These are phyloP conservation scores for Ceratobasidium sp. DNA, from an alignment of 1,284 basidiomycete species.

Conservation along the genomic window DNA sequence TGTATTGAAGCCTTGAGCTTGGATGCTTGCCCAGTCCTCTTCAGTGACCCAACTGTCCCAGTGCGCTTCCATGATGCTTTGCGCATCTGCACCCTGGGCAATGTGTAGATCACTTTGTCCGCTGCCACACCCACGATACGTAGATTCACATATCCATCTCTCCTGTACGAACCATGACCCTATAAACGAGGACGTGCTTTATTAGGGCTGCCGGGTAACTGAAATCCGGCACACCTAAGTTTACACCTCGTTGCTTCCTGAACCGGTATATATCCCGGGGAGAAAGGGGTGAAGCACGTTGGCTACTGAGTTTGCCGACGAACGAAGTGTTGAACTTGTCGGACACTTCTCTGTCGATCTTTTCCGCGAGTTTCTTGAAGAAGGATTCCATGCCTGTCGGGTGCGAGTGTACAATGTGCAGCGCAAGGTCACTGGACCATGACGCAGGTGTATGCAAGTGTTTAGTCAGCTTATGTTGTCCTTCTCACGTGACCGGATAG, in stretches of 20 bases:
- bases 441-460: conserved; percentile 32
- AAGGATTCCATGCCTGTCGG: conserved; percentile 11
- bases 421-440: conserved; percentile 9
- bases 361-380: conserved; percentile 21
- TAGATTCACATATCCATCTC: conserved; percentile 60
- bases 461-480: conserved; percentile 4
- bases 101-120: conserved; percentile 81
- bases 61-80: conserved; percentile 74
- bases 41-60: conserved; percentile 84
- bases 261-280: conserved; percentile 65
- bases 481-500: conserved; percentile 6
- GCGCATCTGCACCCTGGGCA: conserved; percentile 69
- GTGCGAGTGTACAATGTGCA: neutral
- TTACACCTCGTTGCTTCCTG: conserved; percentile 83
- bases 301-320: conserved; percentile 1
- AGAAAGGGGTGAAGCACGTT: conserved; percentile 33
- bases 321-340: conserved; percentile 12
- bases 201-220: conserved; percentile 46
- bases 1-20: conserved; percentile 79
- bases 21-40: conserved; percentile 79
- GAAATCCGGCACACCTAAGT: conserved; percentile 67
- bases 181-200: conserved; percentile 50
- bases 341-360: conserved; percentile 33
- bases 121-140: conserved; percentile 42
- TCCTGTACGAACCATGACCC: conserved; percentile 78